Evolutionary conservation across 2,329 filamentous ascomycete species (phyloP), one percentile per base, ranked within the genome.

Genomic region (Fusarium redolens): DNA sequence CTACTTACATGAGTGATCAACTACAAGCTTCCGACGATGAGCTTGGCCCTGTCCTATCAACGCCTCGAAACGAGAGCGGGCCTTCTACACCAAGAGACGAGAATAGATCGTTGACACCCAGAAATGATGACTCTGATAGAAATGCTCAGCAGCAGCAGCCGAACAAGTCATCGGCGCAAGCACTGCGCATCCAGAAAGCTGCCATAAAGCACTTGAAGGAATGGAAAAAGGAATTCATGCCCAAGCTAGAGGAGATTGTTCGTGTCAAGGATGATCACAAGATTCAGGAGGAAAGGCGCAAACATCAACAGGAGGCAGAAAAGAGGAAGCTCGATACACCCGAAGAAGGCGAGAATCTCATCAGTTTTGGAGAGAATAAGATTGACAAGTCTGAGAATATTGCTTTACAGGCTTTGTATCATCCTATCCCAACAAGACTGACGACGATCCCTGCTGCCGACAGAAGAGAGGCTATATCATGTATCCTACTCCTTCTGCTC

Each of bases 191-290:
- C 18, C 82, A 86, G 28, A 80, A 78, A 31, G 89, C 89, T 9
- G 90, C 92, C 2, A 80, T 96, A 17, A 83, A 86, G 47, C 89
- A 93, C 77, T 93, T 95, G 76, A 90, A 94, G 70, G 88, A 90
- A n/a, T 97, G 95, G 95, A 86, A 91, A 65, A 87, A 89, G 31
- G 87, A 90, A 37, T 91, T 96, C 3, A 85, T 95, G n/a, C 83
- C 86, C 22, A 89, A 92, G 48, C 85, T 97, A 2, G 91, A 90
- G 52, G 92, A 96, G 74, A 88, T 94, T 7, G 82, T 91, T 17
- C 84, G 88, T 17, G 82, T 85, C 5, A 81, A 85, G 15, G 86
- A 88, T 61, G 84, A 84, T 38, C 80, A 80, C 66, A 85, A 85
- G 76, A 85, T 87, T 54, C 74, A 83, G 47, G 84, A 82, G 18